A percentile compares a stretch with the other conserved stretches of the same genome.
Conservation (phyloP, 164 flowering plant genomes). For the Cinnamomum chago region DNA sequence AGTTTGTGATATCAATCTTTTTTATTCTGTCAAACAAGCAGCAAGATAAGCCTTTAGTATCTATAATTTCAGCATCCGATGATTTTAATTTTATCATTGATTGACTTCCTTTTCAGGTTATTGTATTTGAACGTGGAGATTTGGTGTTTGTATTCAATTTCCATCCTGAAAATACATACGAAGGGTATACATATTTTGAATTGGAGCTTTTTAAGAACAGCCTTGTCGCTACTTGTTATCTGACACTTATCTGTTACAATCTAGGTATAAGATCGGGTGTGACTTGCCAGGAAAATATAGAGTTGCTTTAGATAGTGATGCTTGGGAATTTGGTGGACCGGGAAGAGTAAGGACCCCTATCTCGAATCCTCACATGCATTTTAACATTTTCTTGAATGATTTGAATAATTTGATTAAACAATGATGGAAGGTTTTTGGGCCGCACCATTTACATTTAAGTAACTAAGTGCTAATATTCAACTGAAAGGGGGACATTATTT, state of each 20-base stretch:
- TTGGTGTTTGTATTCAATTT: slow-evolving; percentile 93
- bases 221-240: neutral
- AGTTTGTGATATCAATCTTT: neutral
- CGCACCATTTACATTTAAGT: too few relatives aligned
- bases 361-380: neutral
- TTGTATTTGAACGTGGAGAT: slow-evolving; percentile 93
- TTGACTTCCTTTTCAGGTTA: slow-evolving; percentile 47
- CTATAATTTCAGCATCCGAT: neutral
- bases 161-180: slow-evolving; percentile 79
- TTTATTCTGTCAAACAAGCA: neutral
- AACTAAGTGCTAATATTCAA: too few relatives aligned
- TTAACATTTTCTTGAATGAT: neutral
- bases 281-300: slow-evolving; percentile 92
- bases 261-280: slow-evolving; percentile 92
- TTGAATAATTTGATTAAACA: neutral
- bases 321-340: slow-evolving; percentile 82
- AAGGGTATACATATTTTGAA: slow-evolving; percentile 51
- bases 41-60: neutral
- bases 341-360: slow-evolving; percentile 74
- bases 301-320: slow-evolving; percentile 95
- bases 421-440: neutral
- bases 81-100: slow-evolving; percentile 6
- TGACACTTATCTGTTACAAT: slow-evolving; percentile 2
- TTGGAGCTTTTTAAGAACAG: neutral
- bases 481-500: too few relatives aligned